Evolutionary conservation across 2,329 filamentous ascomycete genomes (phyloP).

Genomic region (Scytalidium lignicola): DNA sequence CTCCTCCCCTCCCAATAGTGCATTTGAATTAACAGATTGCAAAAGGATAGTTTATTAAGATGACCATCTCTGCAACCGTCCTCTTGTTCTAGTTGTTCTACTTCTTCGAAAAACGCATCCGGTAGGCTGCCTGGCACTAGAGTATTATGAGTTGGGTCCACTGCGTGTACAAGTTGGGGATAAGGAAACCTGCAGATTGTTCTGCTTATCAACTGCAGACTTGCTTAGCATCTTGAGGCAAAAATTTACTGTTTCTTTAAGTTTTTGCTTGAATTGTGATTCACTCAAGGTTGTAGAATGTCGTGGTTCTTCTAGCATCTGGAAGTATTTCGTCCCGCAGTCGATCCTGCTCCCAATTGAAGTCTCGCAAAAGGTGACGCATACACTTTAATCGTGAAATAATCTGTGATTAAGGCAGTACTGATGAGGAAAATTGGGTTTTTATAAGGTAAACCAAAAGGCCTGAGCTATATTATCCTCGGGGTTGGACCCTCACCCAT

Average conservation of each 20-base stretch:
- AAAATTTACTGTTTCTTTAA: constrained; percentile 9
- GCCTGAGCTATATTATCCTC: too few species aligned
- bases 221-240: constrained; percentile 9
- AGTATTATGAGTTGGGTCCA: too few species aligned
- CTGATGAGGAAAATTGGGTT: too few species aligned
- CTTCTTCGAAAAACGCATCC: too few species aligned
- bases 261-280: constrained; percentile 4
- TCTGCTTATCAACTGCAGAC: constrained; percentile 5
- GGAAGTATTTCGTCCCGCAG: constrained; percentile 2
- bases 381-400: constrained; percentile 5
- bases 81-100: too few species aligned
- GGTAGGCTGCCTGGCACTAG: too few species aligned
- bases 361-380: constrained; percentile 4
- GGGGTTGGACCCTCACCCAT: too few species aligned
- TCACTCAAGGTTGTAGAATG: background rate
- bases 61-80: too few species aligned
- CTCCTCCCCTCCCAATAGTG: too few species aligned
- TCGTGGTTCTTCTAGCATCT: constrained; percentile 3
- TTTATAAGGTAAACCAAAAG: too few species aligned
- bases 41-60: too few species aligned
- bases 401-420: constrained; percentile 3
- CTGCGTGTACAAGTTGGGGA: constrained; percentile 8
- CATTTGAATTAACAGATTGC: too few species aligned
- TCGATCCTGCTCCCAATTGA: constrained; percentile 2
- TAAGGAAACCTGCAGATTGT: constrained; percentile 6